phyloP scores from a whole-genome alignment of 2,329 filamentous ascomycete genomes.

The Xylaria sp. region DNA sequence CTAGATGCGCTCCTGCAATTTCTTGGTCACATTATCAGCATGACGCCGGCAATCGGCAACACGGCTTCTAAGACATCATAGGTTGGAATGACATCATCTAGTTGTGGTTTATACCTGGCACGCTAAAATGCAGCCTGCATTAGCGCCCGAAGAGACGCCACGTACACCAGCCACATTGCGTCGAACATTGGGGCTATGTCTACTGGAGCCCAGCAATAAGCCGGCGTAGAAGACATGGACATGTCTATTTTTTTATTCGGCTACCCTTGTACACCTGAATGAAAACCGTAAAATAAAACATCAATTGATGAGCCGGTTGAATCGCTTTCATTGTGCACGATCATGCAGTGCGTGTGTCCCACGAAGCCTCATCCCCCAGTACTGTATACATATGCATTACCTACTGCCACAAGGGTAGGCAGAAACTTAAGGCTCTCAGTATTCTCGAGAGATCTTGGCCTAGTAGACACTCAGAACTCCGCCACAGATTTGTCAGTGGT shows the following conservation, averaged over 20 bases:
- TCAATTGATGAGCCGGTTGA: too few species aligned
- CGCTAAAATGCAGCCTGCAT: conserved; percentile 20
- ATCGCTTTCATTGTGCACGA: not conserved
- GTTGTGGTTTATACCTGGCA: not conserved
- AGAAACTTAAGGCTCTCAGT: conserved; percentile 1
- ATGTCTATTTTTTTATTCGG: not conserved
- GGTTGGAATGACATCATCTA: conserved; percentile 30
- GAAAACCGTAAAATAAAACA: too few species aligned
- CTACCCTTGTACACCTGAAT: conserved; percentile 1
- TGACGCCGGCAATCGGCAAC: conserved; percentile 29
- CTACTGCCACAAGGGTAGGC: not conserved
- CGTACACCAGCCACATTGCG: conserved; percentile 27
- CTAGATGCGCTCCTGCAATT: not conserved
- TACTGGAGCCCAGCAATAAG: not conserved
- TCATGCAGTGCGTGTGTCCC: not conserved
- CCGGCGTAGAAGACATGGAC: not conserved
- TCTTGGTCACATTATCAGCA: not conserved
- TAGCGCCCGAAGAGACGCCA: conserved; percentile 11
- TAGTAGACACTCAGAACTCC: conserved; percentile 8
- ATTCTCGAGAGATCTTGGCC: not conserved
- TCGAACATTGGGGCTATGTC: not conserved
- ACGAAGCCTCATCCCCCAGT: too few species aligned
- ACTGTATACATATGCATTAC: too few species aligned
- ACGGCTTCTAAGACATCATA: conserved; percentile 14
- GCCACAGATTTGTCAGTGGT: conserved; percentile 1